phyloP scores from a whole-genome alignment of 2,329 filamentous ascomycete genomes.

The Elsinoe australis region DNA sequence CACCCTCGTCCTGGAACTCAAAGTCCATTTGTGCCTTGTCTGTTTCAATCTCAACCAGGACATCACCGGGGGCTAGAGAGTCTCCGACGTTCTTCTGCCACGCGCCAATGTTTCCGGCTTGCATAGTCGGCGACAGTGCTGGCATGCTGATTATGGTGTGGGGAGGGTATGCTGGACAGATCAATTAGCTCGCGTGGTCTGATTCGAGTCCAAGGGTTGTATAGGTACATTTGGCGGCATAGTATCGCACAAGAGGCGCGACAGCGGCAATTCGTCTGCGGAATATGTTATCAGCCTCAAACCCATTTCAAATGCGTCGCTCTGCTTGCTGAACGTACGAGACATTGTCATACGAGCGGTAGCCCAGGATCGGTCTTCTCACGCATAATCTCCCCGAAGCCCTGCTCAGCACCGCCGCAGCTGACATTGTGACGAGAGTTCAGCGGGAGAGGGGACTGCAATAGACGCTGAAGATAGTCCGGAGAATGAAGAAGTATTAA shows the following conservation, averaged over 20 bases:
- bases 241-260: conserved; percentile 56
- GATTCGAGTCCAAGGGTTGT: conserved; percentile 20
- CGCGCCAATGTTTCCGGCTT: conserved; percentile 84
- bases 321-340: conserved; percentile 25
- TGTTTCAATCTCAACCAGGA: conserved; percentile 86
- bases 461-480: too few relatives aligned
- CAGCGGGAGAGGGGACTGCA: conserved; percentile 18
- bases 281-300: conserved; percentile 15
- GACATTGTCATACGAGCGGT: conserved; percentile 30
- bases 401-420: conserved; percentile 41
- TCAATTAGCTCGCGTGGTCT: neutral
- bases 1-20: conserved; percentile 97
- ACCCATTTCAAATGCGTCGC: neutral
- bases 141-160: conserved; percentile 98
- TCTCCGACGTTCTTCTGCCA: conserved; percentile 99
- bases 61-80: conserved; percentile 78
- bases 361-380: conserved; percentile 27
- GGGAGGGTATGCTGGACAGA: conserved; percentile 71
- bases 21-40: conserved; percentile 99
- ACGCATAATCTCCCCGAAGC: conserved; percentile 39
- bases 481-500: too few relatives aligned
- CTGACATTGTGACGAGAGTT: conserved; percentile 43
- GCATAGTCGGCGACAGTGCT: conserved; percentile 96
- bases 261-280: conserved; percentile 44
- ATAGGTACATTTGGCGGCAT: conserved; percentile 60